phyloP scores from a whole-genome alignment of 192 early-diverging fungal species.

The Podila clonocystis region DNA sequence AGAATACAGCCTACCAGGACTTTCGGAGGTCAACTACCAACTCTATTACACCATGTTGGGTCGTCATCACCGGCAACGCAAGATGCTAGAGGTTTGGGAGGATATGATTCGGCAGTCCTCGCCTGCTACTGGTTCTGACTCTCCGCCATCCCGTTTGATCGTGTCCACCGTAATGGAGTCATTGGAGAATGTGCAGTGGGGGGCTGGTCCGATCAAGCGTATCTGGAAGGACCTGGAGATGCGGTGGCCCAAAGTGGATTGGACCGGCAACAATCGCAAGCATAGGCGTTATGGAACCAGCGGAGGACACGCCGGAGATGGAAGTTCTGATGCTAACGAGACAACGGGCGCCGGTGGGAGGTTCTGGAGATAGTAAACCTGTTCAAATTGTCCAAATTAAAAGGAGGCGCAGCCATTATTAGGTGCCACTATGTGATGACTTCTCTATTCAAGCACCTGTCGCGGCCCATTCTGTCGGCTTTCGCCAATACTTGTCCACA shows the following conservation, averaged over 20 bases:
- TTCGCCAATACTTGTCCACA: no score
- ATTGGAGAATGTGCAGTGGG: slow-evolving; percentile 47
- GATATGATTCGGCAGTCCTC: slow-evolving; percentile 29
- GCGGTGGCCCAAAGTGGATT: slow-evolving; percentile 24
- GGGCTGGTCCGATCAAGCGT: slow-evolving; percentile 24
- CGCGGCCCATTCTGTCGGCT: no score
- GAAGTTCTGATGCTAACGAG: slow-evolving; percentile 2
- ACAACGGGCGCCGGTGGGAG: slow-evolving; percentile 34
- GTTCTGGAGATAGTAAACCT: slow-evolving; percentile 24
- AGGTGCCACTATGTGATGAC: no score
- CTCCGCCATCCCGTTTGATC: slow-evolving; percentile 11
- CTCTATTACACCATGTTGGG: slow-evolving; percentile 37
- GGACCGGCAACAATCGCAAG: neutral
- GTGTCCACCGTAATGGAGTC: slow-evolving; percentile 30
- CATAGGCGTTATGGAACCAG: neutral
- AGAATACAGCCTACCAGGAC: neutral
- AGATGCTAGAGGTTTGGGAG: slow-evolving; percentile 41
- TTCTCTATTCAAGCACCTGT: no score
- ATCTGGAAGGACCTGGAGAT: slow-evolving; percentile 18
- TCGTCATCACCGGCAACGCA: slow-evolving; percentile 35
- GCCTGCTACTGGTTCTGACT: neutral
- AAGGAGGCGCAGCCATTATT: no score
- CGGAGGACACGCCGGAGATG: neutral
- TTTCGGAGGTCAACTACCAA: slow-evolving; percentile 31
- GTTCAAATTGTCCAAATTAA: neutral